These are phyloP conservation scores for Mycena rebaudengoi DNA, from an alignment of 768 basidiomycete genomes.

Conservation along the genomic window DNA sequence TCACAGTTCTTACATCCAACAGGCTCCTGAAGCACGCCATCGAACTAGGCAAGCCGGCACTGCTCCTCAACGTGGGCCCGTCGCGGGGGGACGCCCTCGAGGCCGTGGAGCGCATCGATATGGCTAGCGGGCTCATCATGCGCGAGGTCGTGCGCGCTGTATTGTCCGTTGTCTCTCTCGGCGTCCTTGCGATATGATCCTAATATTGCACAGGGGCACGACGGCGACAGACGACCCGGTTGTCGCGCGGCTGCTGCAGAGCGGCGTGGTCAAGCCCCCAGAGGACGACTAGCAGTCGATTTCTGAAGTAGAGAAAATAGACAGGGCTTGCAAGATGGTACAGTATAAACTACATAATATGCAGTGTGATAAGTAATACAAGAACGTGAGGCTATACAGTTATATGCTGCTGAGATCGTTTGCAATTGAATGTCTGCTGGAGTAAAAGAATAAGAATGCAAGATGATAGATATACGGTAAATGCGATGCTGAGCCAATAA, in stretches of 20 bases:
- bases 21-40: slow-evolving; percentile 86
- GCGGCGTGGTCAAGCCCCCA: slow-evolving; percentile 64
- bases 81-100: slow-evolving; percentile 79
- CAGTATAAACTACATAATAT: slow-evolving; percentile 18
- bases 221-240: slow-evolving; percentile 52
- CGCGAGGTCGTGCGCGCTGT: slow-evolving; percentile 66
- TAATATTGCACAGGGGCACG: slow-evolving; percentile 52
- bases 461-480: background rate
- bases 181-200: background rate
- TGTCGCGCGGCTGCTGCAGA: slow-evolving; percentile 60
- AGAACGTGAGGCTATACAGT: slow-evolving; percentile 8
- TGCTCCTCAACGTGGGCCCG: slow-evolving; percentile 89
- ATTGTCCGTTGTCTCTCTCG: slow-evolving; percentile 58
- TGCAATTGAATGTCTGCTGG: no score
- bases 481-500: background rate
- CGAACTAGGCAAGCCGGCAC: slow-evolving; percentile 76
- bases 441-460: background rate
- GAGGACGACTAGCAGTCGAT: slow-evolving; percentile 42
- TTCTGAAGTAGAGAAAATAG: background rate
- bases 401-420: no score
- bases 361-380: slow-evolving; percentile 4
- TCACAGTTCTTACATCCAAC: background rate
- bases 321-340: background rate
- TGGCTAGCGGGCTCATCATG: slow-evolving; percentile 78
- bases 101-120: slow-evolving; percentile 83